A percentile compares a stretch with the other conserved stretches of the same genome.
Evolutionary conservation across 2,329 filamentous ascomycete genomes (phyloP).

Genomic region (Arthroderma uncinatum): DNA sequence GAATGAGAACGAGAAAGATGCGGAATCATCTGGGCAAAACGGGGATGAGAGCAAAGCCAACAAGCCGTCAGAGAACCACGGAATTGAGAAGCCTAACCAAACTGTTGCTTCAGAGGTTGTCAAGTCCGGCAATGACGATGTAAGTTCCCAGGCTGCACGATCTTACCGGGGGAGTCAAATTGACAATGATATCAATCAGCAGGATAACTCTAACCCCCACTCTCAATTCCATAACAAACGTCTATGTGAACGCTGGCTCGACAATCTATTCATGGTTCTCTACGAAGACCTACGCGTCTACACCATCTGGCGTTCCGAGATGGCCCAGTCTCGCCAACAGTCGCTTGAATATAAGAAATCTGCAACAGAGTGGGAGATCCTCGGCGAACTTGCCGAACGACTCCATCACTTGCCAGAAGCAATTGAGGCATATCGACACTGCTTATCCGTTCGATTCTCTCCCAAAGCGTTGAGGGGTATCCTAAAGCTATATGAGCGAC

Average conservation of each 20-base stretch:
- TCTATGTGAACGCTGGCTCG: slow-evolving; percentile 92
- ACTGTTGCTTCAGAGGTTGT: slow-evolving; percentile 66
- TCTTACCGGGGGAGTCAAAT: background rate
- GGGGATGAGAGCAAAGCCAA: slow-evolving; percentile 20
- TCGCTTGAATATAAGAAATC: slow-evolving; percentile 94
- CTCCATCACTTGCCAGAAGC: slow-evolving; percentile 87
- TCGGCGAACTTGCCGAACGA: slow-evolving; percentile 82
- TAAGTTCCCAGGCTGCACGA: slow-evolving; percentile 29
- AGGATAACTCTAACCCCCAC: slow-evolving; percentile 57
- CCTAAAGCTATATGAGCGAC: slow-evolving; percentile 64
- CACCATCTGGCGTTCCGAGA: slow-evolving; percentile 97
- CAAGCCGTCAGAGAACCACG: slow-evolving; percentile 21
- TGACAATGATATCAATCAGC: slow-evolving; percentile 31
- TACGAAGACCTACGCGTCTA: slow-evolving; percentile 97
- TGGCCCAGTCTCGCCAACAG: slow-evolving; percentile 88
- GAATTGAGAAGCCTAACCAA: slow-evolving; percentile 61
- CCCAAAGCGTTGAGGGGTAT: slow-evolving; percentile 85
- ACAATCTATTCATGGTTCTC: slow-evolving; percentile 97
- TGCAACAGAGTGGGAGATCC: slow-evolving; percentile 94
- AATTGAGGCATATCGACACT: slow-evolving; percentile 83
- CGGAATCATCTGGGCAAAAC: slow-evolving; percentile 23
- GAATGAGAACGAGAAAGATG: slow-evolving; percentile 20
- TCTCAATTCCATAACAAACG: slow-evolving; percentile 95
- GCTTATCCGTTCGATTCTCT: slow-evolving; percentile 77
- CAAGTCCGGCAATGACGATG: slow-evolving; percentile 63